Base-by-base conservation (phyloP, 148 eudicot genomes). In the Diospyros lotus region DNA sequence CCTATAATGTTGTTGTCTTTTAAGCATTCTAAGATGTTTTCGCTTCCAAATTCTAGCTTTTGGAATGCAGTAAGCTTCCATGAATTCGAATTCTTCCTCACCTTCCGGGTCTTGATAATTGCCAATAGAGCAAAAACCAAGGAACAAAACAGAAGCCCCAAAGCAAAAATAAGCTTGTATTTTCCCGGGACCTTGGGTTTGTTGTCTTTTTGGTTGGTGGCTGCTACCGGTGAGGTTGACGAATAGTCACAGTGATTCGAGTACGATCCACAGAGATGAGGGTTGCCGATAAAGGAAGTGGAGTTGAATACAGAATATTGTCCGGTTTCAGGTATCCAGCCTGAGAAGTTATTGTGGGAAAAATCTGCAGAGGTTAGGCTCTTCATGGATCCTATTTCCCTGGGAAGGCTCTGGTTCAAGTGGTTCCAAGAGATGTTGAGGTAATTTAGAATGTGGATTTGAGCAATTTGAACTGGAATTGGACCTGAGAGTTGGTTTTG, bases 341-440 rank as follows among this genome's bases (percentile, higher is more conserved):
- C 89, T 2, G 84, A 76, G 69, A 88, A 82, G 72, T 86, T 84
- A 64, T 88, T 88, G 70, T 83, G 82, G 53, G 91, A 88, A 52
- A 88, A 88, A 67, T 88, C 91, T 43, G 87, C 91, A 15, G 89
- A 74, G 50, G 91, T 86, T 17, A 88, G 84, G 81, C 91, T 88
- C 53, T 86, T 88, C 81, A 84, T 86, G 63, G 80, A 80, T 42
- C 89, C 92, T 50, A 89, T 80, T 66, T 83, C 88, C 52, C 50
- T 72, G 40, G 92, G 90, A 56, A 89, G 87, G 68, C 81, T 82
- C 15, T 80, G 75, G 69, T 62, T 89, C 76, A 89, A 74, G 73
- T 83, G 82, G 74, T 89, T 89, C 83, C 82, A 86, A 6, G 92
- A 89, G 9, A 89, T 44, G 10, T 89, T 89, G 50, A 89, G 75